Conservation (phyloP, 805 yeast species). For the Starmerella davenportii region DNA sequence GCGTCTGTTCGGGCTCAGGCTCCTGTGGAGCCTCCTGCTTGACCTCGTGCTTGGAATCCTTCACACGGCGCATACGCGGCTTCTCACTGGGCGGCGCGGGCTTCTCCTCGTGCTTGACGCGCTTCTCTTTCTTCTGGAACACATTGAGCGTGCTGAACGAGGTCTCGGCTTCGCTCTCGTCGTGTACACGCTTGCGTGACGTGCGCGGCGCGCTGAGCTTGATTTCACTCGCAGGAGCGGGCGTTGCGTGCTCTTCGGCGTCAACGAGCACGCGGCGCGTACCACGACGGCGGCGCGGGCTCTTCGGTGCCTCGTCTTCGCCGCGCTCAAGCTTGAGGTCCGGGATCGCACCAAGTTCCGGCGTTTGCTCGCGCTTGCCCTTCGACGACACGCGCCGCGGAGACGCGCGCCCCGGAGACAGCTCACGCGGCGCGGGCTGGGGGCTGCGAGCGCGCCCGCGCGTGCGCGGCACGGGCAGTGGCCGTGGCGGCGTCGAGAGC, state of each 20-base stretch:
- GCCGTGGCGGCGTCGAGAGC: slow-evolving; percentile 20
- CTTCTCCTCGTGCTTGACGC: neutral
- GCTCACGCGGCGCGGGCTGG: neutral
- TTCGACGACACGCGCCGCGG: neutral
- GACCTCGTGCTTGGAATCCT: neutral
- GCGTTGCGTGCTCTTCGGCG: neutral
- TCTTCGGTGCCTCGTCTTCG: neutral
- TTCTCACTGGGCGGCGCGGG: neutral
- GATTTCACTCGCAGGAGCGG: slow-evolving; percentile 5
- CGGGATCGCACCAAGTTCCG: neutral
- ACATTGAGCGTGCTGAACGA: slow-evolving; percentile 14
- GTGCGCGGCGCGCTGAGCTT: slow-evolving; percentile 10
- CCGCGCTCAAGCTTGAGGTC: neutral
- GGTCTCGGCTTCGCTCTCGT: slow-evolving; percentile 3
- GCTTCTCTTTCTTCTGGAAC: slow-evolving; percentile 9
- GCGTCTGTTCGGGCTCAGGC: neutral
- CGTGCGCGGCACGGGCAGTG: neutral
- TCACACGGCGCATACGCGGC: neutral
- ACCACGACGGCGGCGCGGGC: neutral
- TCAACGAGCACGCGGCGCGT: neutral
- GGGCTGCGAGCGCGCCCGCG: neutral
- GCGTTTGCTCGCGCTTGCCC: neutral
- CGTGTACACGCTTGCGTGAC: slow-evolving; percentile 2
- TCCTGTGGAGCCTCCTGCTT: neutral
- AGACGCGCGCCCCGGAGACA: slow-evolving; percentile 1